A percentile compares a stretch with the other conserved stretches of the same genome.
These are phyloP conservation scores for Taphrina communis DNA, from an alignment of 1,139 yeast species.

Conservation along the genomic window DNA sequence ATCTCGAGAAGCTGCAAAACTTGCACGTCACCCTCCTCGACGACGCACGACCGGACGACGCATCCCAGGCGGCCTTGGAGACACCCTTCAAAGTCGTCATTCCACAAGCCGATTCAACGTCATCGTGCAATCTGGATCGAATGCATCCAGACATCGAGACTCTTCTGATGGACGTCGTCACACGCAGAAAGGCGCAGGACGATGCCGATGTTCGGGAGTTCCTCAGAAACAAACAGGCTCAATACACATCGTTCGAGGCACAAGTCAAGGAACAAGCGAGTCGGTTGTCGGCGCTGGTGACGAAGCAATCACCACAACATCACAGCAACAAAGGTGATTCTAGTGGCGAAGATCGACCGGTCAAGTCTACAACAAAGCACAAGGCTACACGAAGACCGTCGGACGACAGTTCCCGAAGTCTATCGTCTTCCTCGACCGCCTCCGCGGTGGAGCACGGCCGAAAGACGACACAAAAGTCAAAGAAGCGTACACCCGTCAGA, in stretches of 20 bases:
- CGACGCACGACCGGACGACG: slow-evolving; percentile 1
- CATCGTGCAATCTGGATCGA: not conserved
- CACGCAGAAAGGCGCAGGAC: slow-evolving; percentile 19
- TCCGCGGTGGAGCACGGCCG: not conserved
- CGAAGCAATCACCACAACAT: not conserved
- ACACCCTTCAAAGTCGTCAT: not conserved
- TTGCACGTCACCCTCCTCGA: not conserved
- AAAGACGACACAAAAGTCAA: not conserved
- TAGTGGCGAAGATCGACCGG: not conserved
- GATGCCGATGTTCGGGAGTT: slow-evolving; percentile 19
- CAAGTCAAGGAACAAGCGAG: slow-evolving; percentile 23
- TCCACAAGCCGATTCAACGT: not conserved
- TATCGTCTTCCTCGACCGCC: not conserved
- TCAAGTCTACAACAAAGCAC: not conserved
- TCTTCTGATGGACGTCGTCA: slow-evolving; percentile 10
- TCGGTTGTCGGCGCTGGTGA: slow-evolving; percentile 12
- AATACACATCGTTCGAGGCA: slow-evolving; percentile 15
- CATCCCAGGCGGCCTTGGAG: not conserved
- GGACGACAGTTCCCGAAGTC: not conserved
- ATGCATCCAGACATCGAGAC: slow-evolving; percentile 24
- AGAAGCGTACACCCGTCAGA: slow-evolving; percentile 18
- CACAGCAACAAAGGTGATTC: not conserved
- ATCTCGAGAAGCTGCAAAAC: slow-evolving; percentile 14
- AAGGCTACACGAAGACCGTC: not conserved
- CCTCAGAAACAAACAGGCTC: not conserved